These are phyloP conservation scores for Yamadazyma nakazawae DNA, from an alignment of 805 yeast genomes.

Conservation along the genomic window DNA sequence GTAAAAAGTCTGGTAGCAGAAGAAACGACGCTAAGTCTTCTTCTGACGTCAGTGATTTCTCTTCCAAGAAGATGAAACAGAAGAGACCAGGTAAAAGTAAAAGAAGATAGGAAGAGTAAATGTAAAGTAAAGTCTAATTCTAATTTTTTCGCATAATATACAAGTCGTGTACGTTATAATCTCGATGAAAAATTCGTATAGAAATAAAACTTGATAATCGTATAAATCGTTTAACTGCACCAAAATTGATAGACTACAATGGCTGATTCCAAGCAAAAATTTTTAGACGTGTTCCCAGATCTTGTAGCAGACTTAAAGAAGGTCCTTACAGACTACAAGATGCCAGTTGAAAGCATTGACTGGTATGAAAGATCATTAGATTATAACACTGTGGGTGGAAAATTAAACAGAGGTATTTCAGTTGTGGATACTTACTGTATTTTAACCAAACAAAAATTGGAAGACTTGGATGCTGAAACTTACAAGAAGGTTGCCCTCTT, in stretches of 20 bases:
- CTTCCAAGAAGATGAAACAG: slow-evolving; percentile 50
- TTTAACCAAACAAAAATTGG: slow-evolving; percentile 55
- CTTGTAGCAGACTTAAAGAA: slow-evolving; percentile 72
- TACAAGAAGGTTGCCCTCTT: slow-evolving; percentile 82
- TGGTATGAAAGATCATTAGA: slow-evolving; percentile 77
- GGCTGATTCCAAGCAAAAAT: slow-evolving; percentile 42
- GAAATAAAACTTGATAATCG: background rate
- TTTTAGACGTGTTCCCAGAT: slow-evolving; percentile 66
- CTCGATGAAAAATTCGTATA: slow-evolving; percentile 1
- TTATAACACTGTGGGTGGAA: slow-evolving; percentile 95
- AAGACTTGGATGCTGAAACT: slow-evolving; percentile 63
- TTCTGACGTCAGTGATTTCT: slow-evolving; percentile 61
- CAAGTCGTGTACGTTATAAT: background rate
- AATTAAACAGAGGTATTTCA: slow-evolving; percentile 91
- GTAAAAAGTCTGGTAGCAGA: slow-evolving; percentile 70
- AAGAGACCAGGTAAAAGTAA: slow-evolving; percentile 45
- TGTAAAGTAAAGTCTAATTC: background rate
- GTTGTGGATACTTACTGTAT: slow-evolving; percentile 90
- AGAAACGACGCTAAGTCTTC: slow-evolving; percentile 71
- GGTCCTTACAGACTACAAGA: slow-evolving; percentile 62
- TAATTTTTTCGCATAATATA: background rate
- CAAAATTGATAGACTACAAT: background rate
- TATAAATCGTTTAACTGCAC: background rate
- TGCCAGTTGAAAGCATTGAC: slow-evolving; percentile 79
- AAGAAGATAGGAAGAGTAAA: slow-evolving; percentile 20